A percentile compares a stretch with the other conserved stretches of the same genome.
Evolutionary conservation across 768 basidiomycete species (phyloP).

Genomic region (Lactarius sp.): DNA sequence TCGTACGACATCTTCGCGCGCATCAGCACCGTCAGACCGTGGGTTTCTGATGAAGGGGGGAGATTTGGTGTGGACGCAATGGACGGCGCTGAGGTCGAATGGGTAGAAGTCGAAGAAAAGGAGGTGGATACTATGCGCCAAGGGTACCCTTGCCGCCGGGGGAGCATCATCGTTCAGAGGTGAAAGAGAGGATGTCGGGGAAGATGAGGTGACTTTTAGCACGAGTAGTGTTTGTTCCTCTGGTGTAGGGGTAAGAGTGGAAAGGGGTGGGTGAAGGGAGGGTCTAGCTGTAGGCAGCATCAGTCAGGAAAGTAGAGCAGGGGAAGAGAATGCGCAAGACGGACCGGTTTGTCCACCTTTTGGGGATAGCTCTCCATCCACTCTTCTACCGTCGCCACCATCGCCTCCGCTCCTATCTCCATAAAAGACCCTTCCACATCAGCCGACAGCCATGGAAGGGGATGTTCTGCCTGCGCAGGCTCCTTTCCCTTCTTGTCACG

Average conservation of each 20-base stretch:
- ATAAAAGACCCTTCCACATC: conserved; percentile 14
- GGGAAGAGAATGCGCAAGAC: neutral
- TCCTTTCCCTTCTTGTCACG: too few relatives aligned
- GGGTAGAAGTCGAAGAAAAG: neutral
- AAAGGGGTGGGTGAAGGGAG: neutral
- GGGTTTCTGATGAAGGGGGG: neutral
- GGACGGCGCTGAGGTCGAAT: neutral
- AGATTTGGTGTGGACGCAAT: neutral
- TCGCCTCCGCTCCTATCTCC: conserved; percentile 3
- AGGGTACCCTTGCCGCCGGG: too few relatives aligned
- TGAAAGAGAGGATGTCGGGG: neutral
- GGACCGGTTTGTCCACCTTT: neutral
- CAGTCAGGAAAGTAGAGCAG: neutral
- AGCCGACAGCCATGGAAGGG: neutral
- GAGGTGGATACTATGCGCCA: neutral
- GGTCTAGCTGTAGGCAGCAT: neutral
- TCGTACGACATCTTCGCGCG: neutral
- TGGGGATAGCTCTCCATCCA: neutral
- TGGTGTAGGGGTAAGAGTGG: neutral
- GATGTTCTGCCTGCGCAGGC: too few relatives aligned
- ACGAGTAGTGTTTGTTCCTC: neutral
- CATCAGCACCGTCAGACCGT: too few relatives aligned
- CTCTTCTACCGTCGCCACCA: neutral
- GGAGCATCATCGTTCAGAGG: neutral
- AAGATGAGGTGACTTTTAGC: neutral